Conservation (phyloP, 1,139 yeast species). For the Pichia sp. region DNA sequence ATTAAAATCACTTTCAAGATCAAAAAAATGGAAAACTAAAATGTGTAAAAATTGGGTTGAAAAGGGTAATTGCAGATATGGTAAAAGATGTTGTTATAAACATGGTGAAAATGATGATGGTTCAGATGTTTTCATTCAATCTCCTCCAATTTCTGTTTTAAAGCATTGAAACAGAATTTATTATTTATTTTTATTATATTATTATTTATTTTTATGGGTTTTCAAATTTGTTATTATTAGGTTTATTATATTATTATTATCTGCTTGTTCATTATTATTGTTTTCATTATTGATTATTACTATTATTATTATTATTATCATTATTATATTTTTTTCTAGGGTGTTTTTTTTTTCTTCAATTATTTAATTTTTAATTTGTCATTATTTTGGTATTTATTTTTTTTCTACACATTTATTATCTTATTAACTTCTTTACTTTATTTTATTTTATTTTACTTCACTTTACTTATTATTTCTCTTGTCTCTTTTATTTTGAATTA, state of each 20-base stretch:
- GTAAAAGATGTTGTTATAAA: slow-evolving; percentile 86
- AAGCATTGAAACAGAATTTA: slow-evolving; percentile 1
- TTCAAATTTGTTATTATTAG: not conserved
- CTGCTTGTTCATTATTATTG: not conserved
- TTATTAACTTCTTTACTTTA: not conserved
- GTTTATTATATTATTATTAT: not conserved
- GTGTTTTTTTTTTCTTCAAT: not conserved
- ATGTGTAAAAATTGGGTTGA: slow-evolving; percentile 87
- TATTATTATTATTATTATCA: slow-evolving; percentile 8
- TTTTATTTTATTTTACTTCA: not conserved
- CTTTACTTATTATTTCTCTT: not conserved
- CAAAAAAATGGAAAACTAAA: slow-evolving; percentile 85
- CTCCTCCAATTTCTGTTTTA: not conserved
- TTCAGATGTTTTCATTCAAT: not conserved
- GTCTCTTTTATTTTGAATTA: not conserved
- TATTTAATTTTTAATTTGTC: not conserved
- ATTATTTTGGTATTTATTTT: not conserved
- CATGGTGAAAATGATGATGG: slow-evolving; percentile 45
- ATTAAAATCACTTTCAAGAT: slow-evolving; percentile 64
- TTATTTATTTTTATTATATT: not conserved
- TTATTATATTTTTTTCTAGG: slow-evolving; percentile 1
- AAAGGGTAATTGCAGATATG: slow-evolving; percentile 79
- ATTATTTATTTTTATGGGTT: too few species aligned
- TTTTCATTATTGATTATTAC: not conserved
- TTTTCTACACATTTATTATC: slow-evolving; percentile 5